Evolutionary conservation across 2,329 filamentous ascomycete genomes (phyloP).

Genomic region (Akanthomyces lecanii): DNA sequence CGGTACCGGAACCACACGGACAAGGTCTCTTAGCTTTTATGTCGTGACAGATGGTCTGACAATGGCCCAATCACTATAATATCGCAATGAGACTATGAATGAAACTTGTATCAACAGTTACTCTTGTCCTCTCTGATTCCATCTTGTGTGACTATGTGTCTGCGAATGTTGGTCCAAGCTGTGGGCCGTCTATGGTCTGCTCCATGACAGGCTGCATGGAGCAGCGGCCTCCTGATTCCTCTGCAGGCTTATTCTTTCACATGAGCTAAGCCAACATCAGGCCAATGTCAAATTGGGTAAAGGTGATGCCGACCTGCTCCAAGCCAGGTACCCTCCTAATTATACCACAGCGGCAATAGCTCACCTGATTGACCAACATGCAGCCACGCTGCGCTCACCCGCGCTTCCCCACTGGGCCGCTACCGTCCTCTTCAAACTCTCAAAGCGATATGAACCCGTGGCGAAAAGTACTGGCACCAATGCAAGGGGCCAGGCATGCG

Average conservation of each 20-base stretch:
- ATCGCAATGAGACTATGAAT: slow-evolving; percentile 16
- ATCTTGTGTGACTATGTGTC: too few species aligned
- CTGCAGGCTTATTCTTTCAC: not conserved
- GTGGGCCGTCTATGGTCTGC: not conserved
- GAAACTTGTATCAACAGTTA: slow-evolving; percentile 8
- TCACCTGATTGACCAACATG: not conserved
- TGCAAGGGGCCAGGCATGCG: slow-evolving; percentile 5
- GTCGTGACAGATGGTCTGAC: slow-evolving; percentile 14
- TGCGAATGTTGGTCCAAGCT: too few species aligned
- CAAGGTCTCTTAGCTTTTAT: slow-evolving; percentile 27
- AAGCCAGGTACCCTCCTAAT: not conserved
- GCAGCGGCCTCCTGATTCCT: not conserved
- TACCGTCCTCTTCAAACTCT: not conserved
- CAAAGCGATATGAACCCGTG: not conserved
- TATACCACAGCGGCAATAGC: not conserved
- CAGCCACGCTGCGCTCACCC: not conserved
- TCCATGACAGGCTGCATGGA: not conserved
- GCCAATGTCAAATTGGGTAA: not conserved
- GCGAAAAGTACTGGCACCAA: slow-evolving; percentile 6
- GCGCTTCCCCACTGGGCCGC: not conserved
- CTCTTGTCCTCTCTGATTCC: not conserved
- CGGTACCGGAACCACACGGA: slow-evolving; percentile 32
- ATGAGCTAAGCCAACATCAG: not conserved
- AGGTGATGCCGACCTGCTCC: not conserved
- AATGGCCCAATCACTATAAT: slow-evolving; percentile 14